Evolutionary conservation across 2,329 filamentous ascomycete species (phyloP).

Genomic region (Acephala macrosclerotiorum): DNA sequence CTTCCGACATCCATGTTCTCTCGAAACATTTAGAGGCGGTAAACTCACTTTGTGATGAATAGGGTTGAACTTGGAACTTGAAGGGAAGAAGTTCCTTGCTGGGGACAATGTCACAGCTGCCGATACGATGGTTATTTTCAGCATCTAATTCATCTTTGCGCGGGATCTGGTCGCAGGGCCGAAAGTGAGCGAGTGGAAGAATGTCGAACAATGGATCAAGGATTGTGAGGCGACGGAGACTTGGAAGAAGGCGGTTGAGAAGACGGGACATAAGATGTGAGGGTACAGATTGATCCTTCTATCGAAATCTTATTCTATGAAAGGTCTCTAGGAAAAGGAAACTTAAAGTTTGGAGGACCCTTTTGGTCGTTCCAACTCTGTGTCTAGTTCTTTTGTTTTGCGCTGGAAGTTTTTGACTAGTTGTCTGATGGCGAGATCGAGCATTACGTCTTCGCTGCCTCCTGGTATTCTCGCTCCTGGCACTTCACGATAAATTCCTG

Average conservation of each 20-base stretch:
- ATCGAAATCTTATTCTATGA: not conserved
- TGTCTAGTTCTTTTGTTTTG: constrained; percentile 60
- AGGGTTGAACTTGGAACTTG: constrained; percentile 49
- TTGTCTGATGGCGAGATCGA: constrained; percentile 74
- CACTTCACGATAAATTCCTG: constrained; percentile 69
- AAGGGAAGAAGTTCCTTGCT: constrained; percentile 49
- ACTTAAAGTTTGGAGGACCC: constrained; percentile 53
- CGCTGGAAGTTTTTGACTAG: constrained; percentile 72
- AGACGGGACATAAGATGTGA: constrained; percentile 33
- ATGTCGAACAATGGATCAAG: constrained; percentile 24
- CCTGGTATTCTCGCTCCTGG: constrained; percentile 69
- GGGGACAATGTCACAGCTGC: constrained; percentile 51
- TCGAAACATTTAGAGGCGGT: too few species aligned
- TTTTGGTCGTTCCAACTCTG: constrained; percentile 27
- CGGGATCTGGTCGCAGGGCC: constrained; percentile 18
- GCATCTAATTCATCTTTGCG: constrained; percentile 28
- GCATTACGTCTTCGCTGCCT: constrained; percentile 76
- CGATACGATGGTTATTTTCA: constrained; percentile 47
- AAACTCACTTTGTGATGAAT: too few species aligned
- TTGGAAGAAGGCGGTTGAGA: constrained; percentile 27
- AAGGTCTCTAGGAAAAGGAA: not conserved
- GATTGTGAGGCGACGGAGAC: constrained; percentile 25
- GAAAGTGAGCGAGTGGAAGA: constrained; percentile 15
- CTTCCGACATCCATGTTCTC: too few species aligned
- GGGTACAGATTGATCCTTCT: not conserved